Base-by-base conservation (phyloP, 306 rosid genomes). In the Prunus dulcis region DNA sequence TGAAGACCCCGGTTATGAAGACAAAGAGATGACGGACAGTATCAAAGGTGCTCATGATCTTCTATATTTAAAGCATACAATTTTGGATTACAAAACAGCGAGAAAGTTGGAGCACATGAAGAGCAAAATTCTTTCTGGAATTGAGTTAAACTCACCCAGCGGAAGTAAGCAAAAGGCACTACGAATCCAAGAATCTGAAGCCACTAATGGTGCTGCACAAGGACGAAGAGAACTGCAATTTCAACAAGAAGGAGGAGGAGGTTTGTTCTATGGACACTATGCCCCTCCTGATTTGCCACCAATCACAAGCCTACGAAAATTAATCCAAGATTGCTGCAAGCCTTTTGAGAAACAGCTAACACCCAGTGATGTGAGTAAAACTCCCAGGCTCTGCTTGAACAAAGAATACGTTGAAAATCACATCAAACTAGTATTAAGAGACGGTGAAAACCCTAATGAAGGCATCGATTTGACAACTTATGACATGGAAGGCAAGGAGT, bases 301-400 rank as follows among this genome's bases (percentile, higher is more conserved):
- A 22, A 14, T 67, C 28, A 17, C 19, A 14, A 45, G 1, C 53
- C 55, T 67, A 19, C 9, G 3, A 8, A 25, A 22, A 0, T 5
- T 43, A 3, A 22, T 67, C 3, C 55, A 25, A 67, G 5, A 8
- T 2, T 50, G 74, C 62, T 25, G 45, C 60, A 9, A 6, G 23
- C 74, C 74, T 12, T 69, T 49, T 19, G 60, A 49, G 74, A 69
- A 69, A 43, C 60, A 69, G 74, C 22, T 72, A 6, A 72, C 76
- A 7, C 6, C 17, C 9, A 71, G 64, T 34, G 75, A 71, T 45
- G 28, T 71, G 28, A 70, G 45, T 1, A 22, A 70, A 20, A 6
- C 34, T 34, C 58, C 64, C 23, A 53, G 63, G 75, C 65, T 72
- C 1, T 0, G 32, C 64, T 38, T 72, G 9, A 34, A 6, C 22